Evolutionary conservation across 257 asterid genomes (phyloP).

Genomic region (Fraxinus excelsior): DNA sequence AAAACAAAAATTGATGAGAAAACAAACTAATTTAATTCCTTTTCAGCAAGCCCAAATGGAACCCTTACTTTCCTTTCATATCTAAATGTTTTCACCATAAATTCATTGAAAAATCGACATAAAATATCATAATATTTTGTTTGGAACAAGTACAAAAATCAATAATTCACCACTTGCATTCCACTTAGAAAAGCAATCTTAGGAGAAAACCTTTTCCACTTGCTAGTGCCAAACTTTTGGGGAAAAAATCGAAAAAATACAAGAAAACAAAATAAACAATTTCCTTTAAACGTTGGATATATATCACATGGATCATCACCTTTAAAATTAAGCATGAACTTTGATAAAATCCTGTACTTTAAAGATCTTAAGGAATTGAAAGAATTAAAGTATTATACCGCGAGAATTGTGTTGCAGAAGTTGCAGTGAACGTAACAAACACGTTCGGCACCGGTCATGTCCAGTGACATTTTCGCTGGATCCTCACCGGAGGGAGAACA

Average conservation of each 20-base stretch:
- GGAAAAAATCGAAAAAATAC: background rate
- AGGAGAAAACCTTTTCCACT: background rate
- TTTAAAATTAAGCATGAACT: background rate
- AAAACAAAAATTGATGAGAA: background rate
- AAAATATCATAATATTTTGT: slow-evolving; percentile 30
- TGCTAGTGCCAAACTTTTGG: background rate
- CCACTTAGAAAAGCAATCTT: slow-evolving; percentile 8
- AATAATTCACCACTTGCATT: slow-evolving; percentile 26
- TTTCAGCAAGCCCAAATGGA: background rate
- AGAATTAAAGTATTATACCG: slow-evolving; percentile 51
- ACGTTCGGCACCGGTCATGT: slow-evolving; percentile 59
- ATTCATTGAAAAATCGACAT: slow-evolving; percentile 27
- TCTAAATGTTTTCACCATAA: slow-evolving; percentile 14
- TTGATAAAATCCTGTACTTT: background rate
- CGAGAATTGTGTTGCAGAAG: slow-evolving; percentile 87
- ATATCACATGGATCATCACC: background rate
- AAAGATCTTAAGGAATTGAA: slow-evolving; percentile 11
- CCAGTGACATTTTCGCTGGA: slow-evolving; percentile 64
- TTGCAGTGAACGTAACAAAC: slow-evolving; percentile 92
- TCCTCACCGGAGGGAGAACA: slow-evolving; percentile 5
- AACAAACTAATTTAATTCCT: background rate
- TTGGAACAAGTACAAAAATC: slow-evolving; percentile 13
- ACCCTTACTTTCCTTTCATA: slow-evolving; percentile 16
- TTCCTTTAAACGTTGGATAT: background rate
- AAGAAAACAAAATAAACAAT: background rate